Evolutionary conservation across 2,329 filamentous ascomycete species (phyloP), one percentile per base, ranked within the genome.

Genomic region (Ascochyta lentis): DNA sequence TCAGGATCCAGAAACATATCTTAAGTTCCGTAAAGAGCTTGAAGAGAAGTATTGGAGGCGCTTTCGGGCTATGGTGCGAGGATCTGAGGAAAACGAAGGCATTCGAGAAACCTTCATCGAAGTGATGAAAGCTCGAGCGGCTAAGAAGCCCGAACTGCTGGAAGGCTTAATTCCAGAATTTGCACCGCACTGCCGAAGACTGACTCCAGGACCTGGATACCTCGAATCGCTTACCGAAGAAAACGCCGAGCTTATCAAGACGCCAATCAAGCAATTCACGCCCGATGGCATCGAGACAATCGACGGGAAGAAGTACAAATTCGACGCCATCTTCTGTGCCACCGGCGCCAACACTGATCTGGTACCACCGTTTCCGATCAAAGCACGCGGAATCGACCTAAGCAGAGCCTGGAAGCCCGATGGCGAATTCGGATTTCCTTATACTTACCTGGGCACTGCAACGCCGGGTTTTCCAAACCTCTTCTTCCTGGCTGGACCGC

Each of bases 391-490:
- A 2, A 71, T 80, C 8, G 80, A 87, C 52, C 75, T 90, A 1
- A 74, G 78, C 10, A 72, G 79, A 8, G 77, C 83, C 1, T 91
- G 88, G 88, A 78, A 77, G 13, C 78, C 78, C 1, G 81, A 79
- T 35, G 84, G 83, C 0, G 74, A 78, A 19, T 81, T 81, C 57
- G 87, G 86, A 0, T 89, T 85, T 56, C 88, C 89, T 0, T 86
- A 89, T 67, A 88, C 84, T 0, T 91, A 91, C 62, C 76, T 90
- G 6, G 88, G 87, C 0, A 64, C 87, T 1, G 83, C 84, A 0
- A 84, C 85, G 0, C 87, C 88, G 0, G 84, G 82, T 0, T 90
- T 90, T 58, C 88, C 88, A 0, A 91, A 91, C 60, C 75, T 90
- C 0, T 78, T 89, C 26, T 88, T 87, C 67, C 66, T 90, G 6